These are phyloP conservation scores for Lachancea kluyveri DNA, from an alignment of 805 yeast genomes.

Conservation along the genomic window DNA sequence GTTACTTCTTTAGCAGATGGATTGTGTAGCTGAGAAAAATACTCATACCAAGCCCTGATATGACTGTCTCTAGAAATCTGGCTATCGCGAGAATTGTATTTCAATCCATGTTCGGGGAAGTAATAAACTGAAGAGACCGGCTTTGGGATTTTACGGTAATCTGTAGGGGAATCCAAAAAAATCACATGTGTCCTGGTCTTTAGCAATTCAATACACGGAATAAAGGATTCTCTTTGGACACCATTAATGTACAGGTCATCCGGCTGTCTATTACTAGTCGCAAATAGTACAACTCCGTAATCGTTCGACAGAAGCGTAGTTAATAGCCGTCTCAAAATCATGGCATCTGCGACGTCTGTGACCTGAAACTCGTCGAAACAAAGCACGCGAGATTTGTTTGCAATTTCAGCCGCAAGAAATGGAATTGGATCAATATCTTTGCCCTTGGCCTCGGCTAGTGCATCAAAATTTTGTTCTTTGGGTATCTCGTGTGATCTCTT, in stretches of 20 bases:
- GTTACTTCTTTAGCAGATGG: conserved; percentile 27
- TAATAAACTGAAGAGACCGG: conserved; percentile 78
- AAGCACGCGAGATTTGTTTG: conserved; percentile 66
- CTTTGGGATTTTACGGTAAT: conserved; percentile 82
- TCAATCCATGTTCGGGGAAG: conserved; percentile 59
- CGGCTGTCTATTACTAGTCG: conserved; percentile 94
- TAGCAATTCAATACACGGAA: conserved; percentile 84
- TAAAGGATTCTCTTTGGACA: conserved; percentile 82
- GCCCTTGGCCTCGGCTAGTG: conserved; percentile 28
- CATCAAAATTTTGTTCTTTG: conserved; percentile 43
- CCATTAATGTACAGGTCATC: conserved; percentile 92
- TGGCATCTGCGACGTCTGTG: conserved; percentile 97
- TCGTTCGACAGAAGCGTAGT: conserved; percentile 60
- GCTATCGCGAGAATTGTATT: conserved; percentile 46
- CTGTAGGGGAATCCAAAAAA: conserved; percentile 83
- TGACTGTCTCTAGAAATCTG: conserved; percentile 51
- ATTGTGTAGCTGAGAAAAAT: conserved; percentile 54
- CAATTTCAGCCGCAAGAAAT: conserved; percentile 73
- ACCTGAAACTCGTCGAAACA: conserved; percentile 98
- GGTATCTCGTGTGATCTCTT: conserved; percentile 77
- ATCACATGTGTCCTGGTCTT: conserved; percentile 71
- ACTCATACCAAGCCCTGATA: conserved; percentile 69
- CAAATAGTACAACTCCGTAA: conserved; percentile 82
- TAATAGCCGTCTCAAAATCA: conserved; percentile 77
- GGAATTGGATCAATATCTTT: conserved; percentile 79